Evolutionary conservation across 768 basidiomycete genomes (phyloP), one percentile per base, ranked within the genome.

Genomic region (Wakefieldia striispora): DNA sequence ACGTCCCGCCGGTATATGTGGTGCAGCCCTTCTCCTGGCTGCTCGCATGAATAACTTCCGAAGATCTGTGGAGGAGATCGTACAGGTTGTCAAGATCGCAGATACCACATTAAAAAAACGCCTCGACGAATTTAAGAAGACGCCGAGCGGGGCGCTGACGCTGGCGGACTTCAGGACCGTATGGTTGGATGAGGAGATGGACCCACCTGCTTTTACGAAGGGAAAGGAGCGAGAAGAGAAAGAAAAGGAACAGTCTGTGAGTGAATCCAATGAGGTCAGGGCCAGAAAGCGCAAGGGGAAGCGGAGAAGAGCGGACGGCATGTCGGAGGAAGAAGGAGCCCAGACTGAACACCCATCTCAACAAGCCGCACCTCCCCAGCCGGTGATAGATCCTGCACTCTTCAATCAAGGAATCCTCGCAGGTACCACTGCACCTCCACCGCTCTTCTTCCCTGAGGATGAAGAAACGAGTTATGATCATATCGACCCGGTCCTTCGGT

Each of bases 11-110:
- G 97, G 97, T 19, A 95, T 99, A 53, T 99, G 97, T 63, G 97
- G 97, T 26, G 97, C 97, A 0, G 93, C 91, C 23, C 79, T 98
- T 24, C 78, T 98, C 35, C 81, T 99, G 14, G 97, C 97, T 0
- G 97, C 94, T 27, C 84, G 97, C 21, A 98, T 99, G 97, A 97
- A 95, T 72, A 97, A 97, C 68, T 98, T 95, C 63, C 76, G 95
- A 37, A 76, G 97, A 40, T 91, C 87, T 21, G 78, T 97, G 11
- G 90, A 95, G 63, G 97, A 99, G 69, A 89, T 99, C 40, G 94
- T 97, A 17, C 97, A 99, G 64, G 94, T 99, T 14, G 97, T 98
- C 57, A 99, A 98, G 72, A 97, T 97, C 57, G 92, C 94, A n/a
- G 94, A 97, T 61, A 86, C 84, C 11, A 99, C 97, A 4, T 70